Evolutionary conservation across 139 green algal species (phyloP).

Genomic region (Micractinium conductrix): DNA sequence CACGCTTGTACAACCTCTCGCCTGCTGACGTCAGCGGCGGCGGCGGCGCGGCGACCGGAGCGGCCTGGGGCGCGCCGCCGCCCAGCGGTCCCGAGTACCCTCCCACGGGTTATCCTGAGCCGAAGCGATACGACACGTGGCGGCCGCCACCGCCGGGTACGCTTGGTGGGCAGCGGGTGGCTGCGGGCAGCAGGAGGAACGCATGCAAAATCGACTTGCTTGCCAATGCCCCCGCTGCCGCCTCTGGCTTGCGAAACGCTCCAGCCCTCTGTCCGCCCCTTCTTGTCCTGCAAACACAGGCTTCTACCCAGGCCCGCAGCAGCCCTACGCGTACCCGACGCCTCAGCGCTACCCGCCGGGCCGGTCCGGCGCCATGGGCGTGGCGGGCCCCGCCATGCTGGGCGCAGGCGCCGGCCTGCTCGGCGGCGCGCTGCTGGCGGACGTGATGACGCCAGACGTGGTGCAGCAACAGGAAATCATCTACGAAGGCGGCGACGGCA

Average conservation of each 20-base stretch:
- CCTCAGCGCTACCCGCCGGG: not conserved
- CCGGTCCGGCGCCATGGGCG: constrained; percentile 18
- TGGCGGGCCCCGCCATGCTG: not conserved
- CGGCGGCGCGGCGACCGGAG: no score
- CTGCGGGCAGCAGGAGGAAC: no score
- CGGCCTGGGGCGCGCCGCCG: not conserved
- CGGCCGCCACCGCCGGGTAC: no score
- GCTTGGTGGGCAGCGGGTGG: no score
- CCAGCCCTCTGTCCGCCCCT: no score
- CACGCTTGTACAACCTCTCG: not conserved
- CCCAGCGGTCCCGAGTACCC: not conserved
- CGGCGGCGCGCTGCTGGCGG: constrained; percentile 3
- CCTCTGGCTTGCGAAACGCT: not conserved
- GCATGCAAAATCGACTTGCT: no score
- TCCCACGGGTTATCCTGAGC: no score
- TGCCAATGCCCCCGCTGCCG: not conserved
- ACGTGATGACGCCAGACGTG: constrained; percentile 21
- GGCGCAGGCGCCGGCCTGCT: constrained; percentile 13
- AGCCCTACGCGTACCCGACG: not conserved
- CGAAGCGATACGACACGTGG: no score
- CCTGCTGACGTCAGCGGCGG: not conserved
- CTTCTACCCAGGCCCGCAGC: not conserved
- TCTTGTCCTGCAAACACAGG: not conserved
- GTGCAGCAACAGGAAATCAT: not conserved
- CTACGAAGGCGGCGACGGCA: not conserved